Evolutionary conservation across 129 eudicot species (phyloP).

Genomic region (Gnaphalium uliginosum): DNA sequence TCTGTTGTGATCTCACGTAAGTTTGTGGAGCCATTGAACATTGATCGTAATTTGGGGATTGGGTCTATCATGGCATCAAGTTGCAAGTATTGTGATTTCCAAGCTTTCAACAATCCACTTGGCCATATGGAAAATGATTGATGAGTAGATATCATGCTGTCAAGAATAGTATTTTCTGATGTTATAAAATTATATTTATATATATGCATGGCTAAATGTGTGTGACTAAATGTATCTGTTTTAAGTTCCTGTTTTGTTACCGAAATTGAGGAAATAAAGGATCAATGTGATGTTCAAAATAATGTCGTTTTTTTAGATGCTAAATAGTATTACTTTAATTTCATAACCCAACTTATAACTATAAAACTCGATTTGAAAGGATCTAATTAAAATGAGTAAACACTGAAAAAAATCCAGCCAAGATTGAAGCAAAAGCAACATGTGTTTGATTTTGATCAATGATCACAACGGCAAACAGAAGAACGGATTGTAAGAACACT

Average conservation of each 20-base stretch:
- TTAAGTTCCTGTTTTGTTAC: not conserved
- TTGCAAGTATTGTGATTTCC: constrained; percentile 27
- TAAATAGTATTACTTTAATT: no score
- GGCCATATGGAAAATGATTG: constrained; percentile 15
- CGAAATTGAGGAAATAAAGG: no score
- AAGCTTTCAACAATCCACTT: constrained; percentile 7
- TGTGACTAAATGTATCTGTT: not conserved
- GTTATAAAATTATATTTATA: not conserved
- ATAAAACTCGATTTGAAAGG: no score
- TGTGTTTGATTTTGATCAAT: no score
- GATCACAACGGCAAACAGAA: no score
- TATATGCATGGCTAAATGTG: not conserved
- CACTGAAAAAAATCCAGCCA: no score
- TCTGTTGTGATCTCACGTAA: constrained; percentile 67
- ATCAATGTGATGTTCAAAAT: not conserved
- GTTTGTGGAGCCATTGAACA: constrained; percentile 8
- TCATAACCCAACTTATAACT: no score
- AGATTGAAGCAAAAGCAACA: no score
- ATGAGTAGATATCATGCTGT: not conserved
- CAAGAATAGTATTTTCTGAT: not conserved
- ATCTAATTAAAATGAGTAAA: no score
- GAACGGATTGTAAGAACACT: no score
- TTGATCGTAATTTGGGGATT: not conserved
- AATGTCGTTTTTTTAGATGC: not conserved
- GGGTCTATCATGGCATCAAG: constrained; percentile 17